Conservation (phyloP, 805 yeast species). For the Pichia membranifaciens region DNA sequence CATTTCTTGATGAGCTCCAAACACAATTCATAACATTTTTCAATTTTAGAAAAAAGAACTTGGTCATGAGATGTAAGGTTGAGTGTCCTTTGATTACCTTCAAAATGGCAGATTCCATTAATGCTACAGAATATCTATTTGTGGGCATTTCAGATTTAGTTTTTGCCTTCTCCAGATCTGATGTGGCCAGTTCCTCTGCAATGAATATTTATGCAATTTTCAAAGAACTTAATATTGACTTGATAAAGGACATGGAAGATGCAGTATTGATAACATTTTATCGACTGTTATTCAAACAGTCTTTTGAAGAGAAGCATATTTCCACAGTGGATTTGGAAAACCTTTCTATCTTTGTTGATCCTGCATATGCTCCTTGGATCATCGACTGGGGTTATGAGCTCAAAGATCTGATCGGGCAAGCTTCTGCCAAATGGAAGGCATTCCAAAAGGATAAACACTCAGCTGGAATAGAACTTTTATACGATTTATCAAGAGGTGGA, state of each 20-base stretch:
- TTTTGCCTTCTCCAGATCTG: conserved; percentile 27
- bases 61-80: conserved; percentile 31
- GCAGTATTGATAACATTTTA: conserved; percentile 9
- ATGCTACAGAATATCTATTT: conserved; percentile 24
- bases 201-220: conserved; percentile 8
- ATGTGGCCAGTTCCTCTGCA: conserved; percentile 6
- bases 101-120: conserved; percentile 15
- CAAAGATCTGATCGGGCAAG: conserved; percentile 3
- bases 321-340: conserved; percentile 16
- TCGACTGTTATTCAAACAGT: conserved; percentile 7
- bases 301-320: conserved; percentile 1
- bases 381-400: conserved; percentile 10
- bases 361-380: conserved; percentile 20
- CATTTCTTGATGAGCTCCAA: conserved; percentile 62
- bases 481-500: conserved; percentile 37
- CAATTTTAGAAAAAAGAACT: conserved; percentile 7
- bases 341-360: conserved; percentile 18
- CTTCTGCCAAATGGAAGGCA: conserved; percentile 8
- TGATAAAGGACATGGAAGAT: conserved; percentile 11
- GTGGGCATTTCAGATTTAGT: conserved; percentile 34
- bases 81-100: conserved; percentile 39
- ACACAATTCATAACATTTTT: conserved; percentile 34
- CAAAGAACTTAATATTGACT: conserved; percentile 13
- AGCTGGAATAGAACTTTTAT: conserved; percentile 36
- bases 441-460: conserved; percentile 14